Evolutionary conservation across 148 eudicot species (phyloP).

Genomic region (Tetragonia tetragonoides): DNA sequence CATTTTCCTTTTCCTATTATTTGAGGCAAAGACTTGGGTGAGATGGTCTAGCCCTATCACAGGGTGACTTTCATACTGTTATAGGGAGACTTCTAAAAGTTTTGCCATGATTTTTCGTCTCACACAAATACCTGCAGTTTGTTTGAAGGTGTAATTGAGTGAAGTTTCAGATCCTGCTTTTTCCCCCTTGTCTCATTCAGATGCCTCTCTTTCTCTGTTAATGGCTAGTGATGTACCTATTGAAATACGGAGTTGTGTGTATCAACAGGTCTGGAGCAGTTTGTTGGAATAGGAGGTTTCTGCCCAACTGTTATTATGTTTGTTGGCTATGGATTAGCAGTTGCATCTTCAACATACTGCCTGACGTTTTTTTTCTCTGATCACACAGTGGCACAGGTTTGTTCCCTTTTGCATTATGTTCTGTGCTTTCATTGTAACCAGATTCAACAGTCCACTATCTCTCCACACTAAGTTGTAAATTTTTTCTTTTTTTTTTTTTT

Average conservation of each 20-base stretch:
- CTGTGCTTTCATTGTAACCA: conserved; percentile 8
- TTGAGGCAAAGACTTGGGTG: too few species aligned
- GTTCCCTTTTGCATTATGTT: conserved; percentile 8
- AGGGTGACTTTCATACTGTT: too few species aligned
- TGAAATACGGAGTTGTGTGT: conserved; percentile 5
- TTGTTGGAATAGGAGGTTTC: conserved; percentile 67
- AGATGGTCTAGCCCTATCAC: too few species aligned
- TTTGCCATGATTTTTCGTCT: too few species aligned
- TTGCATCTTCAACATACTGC: conserved; percentile 97
- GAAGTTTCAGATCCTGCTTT: neutral
- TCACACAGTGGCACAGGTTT: conserved; percentile 92
- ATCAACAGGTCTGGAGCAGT: conserved; percentile 76
- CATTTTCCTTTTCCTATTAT: neutral
- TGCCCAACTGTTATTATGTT: conserved; percentile 67
- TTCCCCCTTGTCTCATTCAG: neutral
- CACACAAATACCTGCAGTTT: too few species aligned
- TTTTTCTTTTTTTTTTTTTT: neutral
- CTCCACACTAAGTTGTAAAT: neutral
- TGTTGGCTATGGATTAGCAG: conserved; percentile 81
- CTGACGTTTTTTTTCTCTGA: conserved; percentile 91
- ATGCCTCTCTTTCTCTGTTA: neutral
- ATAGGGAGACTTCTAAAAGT: too few species aligned
- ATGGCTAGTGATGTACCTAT: neutral
- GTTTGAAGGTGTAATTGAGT: neutral
- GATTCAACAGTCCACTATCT: neutral